Base-by-base conservation (phyloP, 2,329 filamentous ascomycete genomes). In the Ciborinia camelliae region DNA sequence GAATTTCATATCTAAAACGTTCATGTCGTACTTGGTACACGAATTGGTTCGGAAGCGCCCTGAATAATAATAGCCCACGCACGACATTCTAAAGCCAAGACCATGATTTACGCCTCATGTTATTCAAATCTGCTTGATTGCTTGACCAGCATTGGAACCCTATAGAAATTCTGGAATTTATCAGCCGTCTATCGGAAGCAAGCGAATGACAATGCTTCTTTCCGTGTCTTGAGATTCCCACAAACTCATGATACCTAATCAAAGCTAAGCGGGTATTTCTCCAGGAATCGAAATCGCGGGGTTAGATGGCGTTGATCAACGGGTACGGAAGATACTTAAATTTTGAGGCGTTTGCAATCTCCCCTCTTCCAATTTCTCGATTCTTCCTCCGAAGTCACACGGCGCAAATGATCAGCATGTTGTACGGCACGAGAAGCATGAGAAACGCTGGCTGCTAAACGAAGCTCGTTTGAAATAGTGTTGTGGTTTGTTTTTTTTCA, bases 251-350 rank as follows among this genome's bases (percentile, higher is more conserved):
- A 45, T 18, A 23, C 35, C 18, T 47, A n/a, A 37, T 26, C 41
- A 20, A 37, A 32, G 28, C 41, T 41, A 59, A 59, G 55, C 15
- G n/a, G 26, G 1, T 30, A 30, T 59, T 35, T 47, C 55, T 59
- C 41, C 41, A 59, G 55, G 14, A 59, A 47, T 59, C 14, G 41
- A 14, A 47, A 35, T 59, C n/a, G 55, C 43, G 41, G 55, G 55
- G 41, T 59, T n/a, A 47, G 43, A 59, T 47, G 55, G 55, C 55
- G 30, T 26, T 35, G 20, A 47, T 45, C 41, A 23, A 35, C n/a
- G 23, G 23, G 52, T 28, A 55, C 23, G 9, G 20, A 45, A 45
- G 41, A 58, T 58, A 23, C 26, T 35, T 47, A 8, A 48, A 20
- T 35, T 20, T 35, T 2, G 41, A 47, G 30, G 41, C n/a, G 55